Base-by-base conservation (phyloP, 1,139 yeast genomes). In the Candida sp. region DNA sequence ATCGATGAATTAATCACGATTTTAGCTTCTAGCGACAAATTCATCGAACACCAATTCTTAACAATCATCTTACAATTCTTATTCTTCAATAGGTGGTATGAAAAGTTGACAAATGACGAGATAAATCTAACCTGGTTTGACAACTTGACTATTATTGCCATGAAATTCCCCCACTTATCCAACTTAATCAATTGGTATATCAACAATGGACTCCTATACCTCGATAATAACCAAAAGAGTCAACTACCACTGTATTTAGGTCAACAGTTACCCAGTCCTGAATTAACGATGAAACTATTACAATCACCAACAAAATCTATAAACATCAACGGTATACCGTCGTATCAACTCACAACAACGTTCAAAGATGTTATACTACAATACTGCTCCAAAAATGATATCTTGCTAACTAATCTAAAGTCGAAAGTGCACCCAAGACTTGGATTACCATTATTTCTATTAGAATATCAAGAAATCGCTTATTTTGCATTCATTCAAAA, bases 281-380 rank as follows among this genome's bases (percentile, higher is more conserved):
- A 23, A 8, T 15, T 37, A 6, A 5, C 43, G 3, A 45, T 43
- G 6, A 38, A 50, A 30, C 33, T 53, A 19, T 36, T 50, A n/a
- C 29, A 43, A 33, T 22, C 33, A 11, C 36, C 40, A n/a, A 21
- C 8, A 12, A 27, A 30, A 35, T 12, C 36, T 3, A 29, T 37
- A 2, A 47, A 49, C 39, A 57, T 56, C 9, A 52, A 64, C 22
- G 73, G 73, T 1, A 56, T 68, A 3, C 70, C 74, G 0, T 50
- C 66, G 0, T 53, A 60, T 36, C 60, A 58, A 30, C 55, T 71
- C 4, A 46, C 58, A 43, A 63, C 70, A 3, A 53, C 70, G 0
- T 73, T 69, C 45, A 69, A 61, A 41, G 76, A 73, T 46, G 74
- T 73, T 12, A 67, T 73, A 3, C 51, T 49, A 33, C 52, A 61